phyloP scores from a whole-genome alignment of 768 basidiomycete species.

The Clathrus columnatus region DNA sequence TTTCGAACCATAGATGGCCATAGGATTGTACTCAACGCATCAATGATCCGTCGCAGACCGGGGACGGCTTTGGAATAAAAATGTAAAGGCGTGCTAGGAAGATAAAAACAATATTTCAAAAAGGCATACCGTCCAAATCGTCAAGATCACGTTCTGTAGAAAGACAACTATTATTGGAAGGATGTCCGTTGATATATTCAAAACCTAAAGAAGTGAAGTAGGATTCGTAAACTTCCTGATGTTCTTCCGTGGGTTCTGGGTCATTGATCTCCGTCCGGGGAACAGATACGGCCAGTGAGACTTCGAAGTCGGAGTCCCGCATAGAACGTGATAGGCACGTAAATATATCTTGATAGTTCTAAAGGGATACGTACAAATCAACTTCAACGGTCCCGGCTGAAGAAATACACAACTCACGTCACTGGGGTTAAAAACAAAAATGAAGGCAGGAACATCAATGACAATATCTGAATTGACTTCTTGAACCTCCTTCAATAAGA shows the following conservation, averaged over 20 bases:
- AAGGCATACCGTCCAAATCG: conserved; percentile 1
- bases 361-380: background rate
- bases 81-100: background rate
- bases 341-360: conserved; percentile 48
- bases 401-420: conserved; percentile 36
- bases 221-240: conserved; percentile 46
- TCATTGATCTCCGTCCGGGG: conserved; percentile 15
- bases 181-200: conserved; percentile 47
- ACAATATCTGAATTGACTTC: conserved; percentile 34
- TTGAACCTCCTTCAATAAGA: conserved; percentile 42
- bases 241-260: conserved; percentile 30
- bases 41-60: conserved; percentile 59
- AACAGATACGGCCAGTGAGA: conserved; percentile 58
- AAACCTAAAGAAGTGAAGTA: conserved; percentile 64
- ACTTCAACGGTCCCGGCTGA: background rate
- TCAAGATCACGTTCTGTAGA: background rate
- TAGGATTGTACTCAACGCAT: conserved; percentile 80
- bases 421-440: conserved; percentile 62
- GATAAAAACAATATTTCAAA: background rate
- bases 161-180: background rate
- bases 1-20: conserved; percentile 69
- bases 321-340: conserved; percentile 43
- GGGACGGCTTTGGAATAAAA: conserved; percentile 17
- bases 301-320: conserved; percentile 53
- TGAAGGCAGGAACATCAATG: conserved; percentile 52